Evolutionary conservation across 345 rosid species (phyloP), one percentile per base, ranked within the genome.

Genomic region (Eucalyptus albens): DNA sequence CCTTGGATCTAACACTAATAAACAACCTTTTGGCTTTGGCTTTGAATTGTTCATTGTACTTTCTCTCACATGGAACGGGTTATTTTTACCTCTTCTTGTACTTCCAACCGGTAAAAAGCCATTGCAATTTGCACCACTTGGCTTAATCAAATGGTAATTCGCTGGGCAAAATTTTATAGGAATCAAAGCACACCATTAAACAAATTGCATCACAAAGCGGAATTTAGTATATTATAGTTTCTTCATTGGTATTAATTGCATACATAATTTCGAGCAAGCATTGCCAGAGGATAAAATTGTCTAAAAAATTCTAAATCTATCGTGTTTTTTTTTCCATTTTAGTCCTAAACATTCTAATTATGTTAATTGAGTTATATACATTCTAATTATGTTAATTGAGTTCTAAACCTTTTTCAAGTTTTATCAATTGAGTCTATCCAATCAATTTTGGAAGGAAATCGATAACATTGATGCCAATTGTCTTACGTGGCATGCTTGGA

Each of bases 381-480:
- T 62, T 62, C 7, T 27, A 60, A 60, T 29, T 29, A 27, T 6
- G 31, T 29, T 14, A 62, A 29, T 62, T 14, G 8, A 62, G 33
- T 62, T 5, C 5, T 62, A 62, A 62, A 12, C 69, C 4, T 62
- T 62, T 62, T 62, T 62, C 33, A 29, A 0, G 2, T 62, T 27
- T 27, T 60, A 27, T n/a, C 4, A 62, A 29, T 62, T 62, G 33
- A 29, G 9, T 62, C 9, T 14, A 62, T 62, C 15, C 16, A 13
- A 29, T 4, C 4, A 29, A 29, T 62, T 62, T 62, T 27, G 5
- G 17, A 5, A 1, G 3, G 1, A 62, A 62, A 62, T 62, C 8
- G 1, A 13, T 62, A 16, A 29, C 69, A 3, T 13, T 14, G 69
- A 62, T 6, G 31, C 1, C 16, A 14, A 29, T 4, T n/a, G 0